Conservation (phyloP, 345 rosid genomes). For the Camelina laxa region DNA sequence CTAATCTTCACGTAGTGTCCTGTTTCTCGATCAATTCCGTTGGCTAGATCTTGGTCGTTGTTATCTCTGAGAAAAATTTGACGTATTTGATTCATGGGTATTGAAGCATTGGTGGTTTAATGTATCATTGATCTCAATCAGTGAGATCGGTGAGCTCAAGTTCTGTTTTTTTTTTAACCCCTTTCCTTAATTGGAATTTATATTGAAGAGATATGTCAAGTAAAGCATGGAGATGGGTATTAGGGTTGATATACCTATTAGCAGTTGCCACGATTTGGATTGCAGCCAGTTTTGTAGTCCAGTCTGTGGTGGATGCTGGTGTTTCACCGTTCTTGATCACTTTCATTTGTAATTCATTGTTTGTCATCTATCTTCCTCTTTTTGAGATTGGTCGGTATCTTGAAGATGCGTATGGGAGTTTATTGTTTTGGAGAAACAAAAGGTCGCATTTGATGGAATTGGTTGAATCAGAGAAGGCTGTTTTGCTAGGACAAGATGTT, state of each 20-base stretch:
- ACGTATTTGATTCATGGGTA: conserved; percentile 6
- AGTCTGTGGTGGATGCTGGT: conserved; percentile 86
- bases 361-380: conserved; percentile 78
- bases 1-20: not conserved
- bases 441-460: conserved; percentile 48
- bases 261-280: conserved; percentile 93
- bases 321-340: conserved; percentile 93
- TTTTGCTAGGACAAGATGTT: conserved; percentile 62
- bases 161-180: not conserved
- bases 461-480: conserved; percentile 71
- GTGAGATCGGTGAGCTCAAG: conserved; percentile 37
- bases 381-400: conserved; percentile 71
- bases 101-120: conserved; percentile 9
- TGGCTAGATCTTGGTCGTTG: not conserved
- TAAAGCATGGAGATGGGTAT: conserved; percentile 73
- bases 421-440: conserved; percentile 68
- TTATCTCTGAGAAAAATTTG: not conserved
- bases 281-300: conserved; percentile 93
- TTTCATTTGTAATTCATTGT: conserved; percentile 91
- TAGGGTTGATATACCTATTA: conserved; percentile 76
- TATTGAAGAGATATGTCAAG: conserved; percentile 53
- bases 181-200: conserved; percentile 29
- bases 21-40: not conserved
- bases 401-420: conserved; percentile 71
- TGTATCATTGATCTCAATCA: conserved; percentile 5